Evolutionary conservation across 495 filamentous ascomycete genomes (phyloP).

Genomic region (Niebla homalea): DNA sequence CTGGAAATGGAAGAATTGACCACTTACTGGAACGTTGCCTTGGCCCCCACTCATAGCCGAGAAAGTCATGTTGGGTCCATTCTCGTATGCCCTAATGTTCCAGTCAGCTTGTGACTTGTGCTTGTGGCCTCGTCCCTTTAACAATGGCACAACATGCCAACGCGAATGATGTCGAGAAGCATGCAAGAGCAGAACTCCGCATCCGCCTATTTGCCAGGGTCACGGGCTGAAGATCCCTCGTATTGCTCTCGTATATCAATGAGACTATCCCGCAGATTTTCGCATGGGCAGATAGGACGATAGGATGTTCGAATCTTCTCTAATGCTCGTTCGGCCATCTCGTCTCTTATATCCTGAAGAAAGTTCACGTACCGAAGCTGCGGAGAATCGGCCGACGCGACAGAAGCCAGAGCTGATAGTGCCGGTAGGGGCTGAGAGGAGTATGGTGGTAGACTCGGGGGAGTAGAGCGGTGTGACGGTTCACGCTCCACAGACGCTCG

Average conservation of each 20-base stretch:
- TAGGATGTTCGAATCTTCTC: neutral
- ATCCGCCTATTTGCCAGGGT: neutral
- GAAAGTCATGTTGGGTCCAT: slow-evolving; percentile 41
- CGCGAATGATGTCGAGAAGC: neutral
- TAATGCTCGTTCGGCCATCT: neutral
- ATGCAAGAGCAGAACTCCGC: neutral
- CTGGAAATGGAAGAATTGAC: slow-evolving; percentile 10
- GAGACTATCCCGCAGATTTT: neutral
- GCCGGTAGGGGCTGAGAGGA: slow-evolving; percentile 38
- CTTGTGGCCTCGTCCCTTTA: neutral
- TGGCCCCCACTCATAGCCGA: slow-evolving; percentile 54
- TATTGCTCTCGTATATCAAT: neutral
- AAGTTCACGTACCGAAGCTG: slow-evolving; percentile 48
- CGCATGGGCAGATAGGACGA: neutral
- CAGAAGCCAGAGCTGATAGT: slow-evolving; percentile 48
- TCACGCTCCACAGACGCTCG: slow-evolving; percentile 21
- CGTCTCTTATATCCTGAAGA: neutral
- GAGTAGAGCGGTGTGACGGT: slow-evolving; percentile 25
- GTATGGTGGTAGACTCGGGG: slow-evolving; percentile 13
- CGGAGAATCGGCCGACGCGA: slow-evolving; percentile 46
- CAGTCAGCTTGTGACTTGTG: slow-evolving; percentile 22
- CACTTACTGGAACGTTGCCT: slow-evolving; percentile 52
- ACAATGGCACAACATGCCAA: neutral
- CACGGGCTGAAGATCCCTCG: neutral
- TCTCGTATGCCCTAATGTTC: slow-evolving; percentile 33